A percentile compares a stretch with the other conserved stretches of the same genome.
These are phyloP conservation scores for Xylaria intraflava DNA, from an alignment of 495 filamentous ascomycete genomes.

Conservation along the genomic window DNA sequence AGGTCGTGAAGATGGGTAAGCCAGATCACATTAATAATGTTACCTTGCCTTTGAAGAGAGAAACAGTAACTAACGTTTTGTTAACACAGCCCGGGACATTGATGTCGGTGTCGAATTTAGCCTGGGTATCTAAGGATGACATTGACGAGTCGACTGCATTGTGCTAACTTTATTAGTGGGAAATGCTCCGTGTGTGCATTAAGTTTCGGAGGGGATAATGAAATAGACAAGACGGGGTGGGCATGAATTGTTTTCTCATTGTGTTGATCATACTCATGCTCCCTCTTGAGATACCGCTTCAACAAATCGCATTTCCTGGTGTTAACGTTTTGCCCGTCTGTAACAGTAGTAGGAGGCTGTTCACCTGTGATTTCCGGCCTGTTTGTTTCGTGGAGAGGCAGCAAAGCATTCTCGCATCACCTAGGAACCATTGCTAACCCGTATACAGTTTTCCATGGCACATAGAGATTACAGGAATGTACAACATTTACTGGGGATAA, in stretches of 20 bases:
- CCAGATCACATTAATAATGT: slow-evolving; percentile 17
- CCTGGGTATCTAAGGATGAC: slow-evolving; percentile 71
- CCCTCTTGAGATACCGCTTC: not conserved
- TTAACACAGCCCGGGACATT: slow-evolving; percentile 74
- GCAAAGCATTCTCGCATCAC: too few species aligned
- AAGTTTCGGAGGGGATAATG: slow-evolving; percentile 15
- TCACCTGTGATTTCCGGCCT: not conserved
- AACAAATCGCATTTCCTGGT: slow-evolving; percentile 3
- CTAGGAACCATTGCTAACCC: too few species aligned
- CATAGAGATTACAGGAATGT: too few species aligned
- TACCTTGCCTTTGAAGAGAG: not conserved
- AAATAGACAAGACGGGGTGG: slow-evolving; percentile 21
- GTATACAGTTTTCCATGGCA: too few species aligned
- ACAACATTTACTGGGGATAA: too few species aligned
- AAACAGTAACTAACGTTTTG: slow-evolving; percentile 2
- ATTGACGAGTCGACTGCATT: slow-evolving; percentile 21
- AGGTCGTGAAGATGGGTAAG: slow-evolving; percentile 96
- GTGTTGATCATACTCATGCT: slow-evolving; percentile 17
- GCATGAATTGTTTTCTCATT: slow-evolving; percentile 21
- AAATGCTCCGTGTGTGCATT: slow-evolving; percentile 12
- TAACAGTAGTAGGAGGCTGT: too few species aligned
- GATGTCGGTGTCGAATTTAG: slow-evolving; percentile 98
- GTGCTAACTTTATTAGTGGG: slow-evolving; percentile 30
- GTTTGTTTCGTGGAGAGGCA: not conserved
- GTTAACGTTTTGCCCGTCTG: not conserved